A percentile compares a stretch with the other conserved stretches of the same genome.
phyloP scores from a whole-genome alignment of 257 asterid genomes.

The Fraxinus excelsior region DNA sequence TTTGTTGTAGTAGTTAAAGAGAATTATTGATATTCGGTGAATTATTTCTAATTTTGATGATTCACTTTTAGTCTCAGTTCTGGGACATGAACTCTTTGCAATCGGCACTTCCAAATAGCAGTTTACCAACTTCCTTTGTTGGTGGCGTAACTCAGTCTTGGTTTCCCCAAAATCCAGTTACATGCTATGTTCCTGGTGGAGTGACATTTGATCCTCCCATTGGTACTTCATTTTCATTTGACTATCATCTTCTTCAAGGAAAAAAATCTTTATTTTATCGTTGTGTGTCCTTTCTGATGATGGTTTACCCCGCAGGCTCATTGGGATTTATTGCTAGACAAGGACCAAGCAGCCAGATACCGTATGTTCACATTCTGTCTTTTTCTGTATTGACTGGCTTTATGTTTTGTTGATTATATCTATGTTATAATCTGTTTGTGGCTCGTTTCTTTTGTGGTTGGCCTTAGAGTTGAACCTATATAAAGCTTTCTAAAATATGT shows the following conservation, averaged over 20 bases:
- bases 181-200: constrained; percentile 47
- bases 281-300: constrained; percentile 16
- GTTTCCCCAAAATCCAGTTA: constrained; percentile 54
- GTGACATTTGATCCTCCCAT: constrained; percentile 36
- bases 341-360: constrained; percentile 47
- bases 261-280: background rate
- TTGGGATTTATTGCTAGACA: constrained; percentile 64
- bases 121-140: constrained; percentile 48
- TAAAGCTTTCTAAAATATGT: background rate
- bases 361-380: constrained; percentile 43
- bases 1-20: background rate
- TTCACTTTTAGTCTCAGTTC: constrained; percentile 39
- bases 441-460: background rate
- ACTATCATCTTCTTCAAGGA: background rate
- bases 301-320: constrained; percentile 45
- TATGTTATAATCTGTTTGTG: background rate
- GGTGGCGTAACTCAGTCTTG: constrained; percentile 54
- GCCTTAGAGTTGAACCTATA: background rate
- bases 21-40: background rate
- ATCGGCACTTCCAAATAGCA: constrained; percentile 64
- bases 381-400: background rate
- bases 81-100: constrained; percentile 84
- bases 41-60: constrained; percentile 10
- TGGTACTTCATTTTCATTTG: constrained; percentile 25
- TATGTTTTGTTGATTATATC: background rate